phyloP scores from a whole-genome alignment of 2,329 filamentous ascomycete species.

The Akanthomyces uredinophilus region DNA sequence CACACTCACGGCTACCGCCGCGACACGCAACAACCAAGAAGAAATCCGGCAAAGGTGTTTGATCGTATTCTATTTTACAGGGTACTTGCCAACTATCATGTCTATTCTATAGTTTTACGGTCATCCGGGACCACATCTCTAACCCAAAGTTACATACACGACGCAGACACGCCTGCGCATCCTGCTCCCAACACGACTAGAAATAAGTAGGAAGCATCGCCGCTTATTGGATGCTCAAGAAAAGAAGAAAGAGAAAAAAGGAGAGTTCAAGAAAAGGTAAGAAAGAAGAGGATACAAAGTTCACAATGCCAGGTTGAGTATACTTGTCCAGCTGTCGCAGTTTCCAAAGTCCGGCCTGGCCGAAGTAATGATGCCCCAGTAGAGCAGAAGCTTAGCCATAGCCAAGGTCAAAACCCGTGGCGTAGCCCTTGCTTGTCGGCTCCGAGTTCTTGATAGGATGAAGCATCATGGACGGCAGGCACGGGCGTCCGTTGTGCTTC shows the following conservation, averaged over 20 bases:
- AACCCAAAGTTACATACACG: not conserved
- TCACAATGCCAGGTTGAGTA: not conserved
- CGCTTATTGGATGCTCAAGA: not conserved
- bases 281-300: not conserved
- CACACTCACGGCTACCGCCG: no score
- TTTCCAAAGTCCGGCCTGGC: not conserved
- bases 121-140: not conserved
- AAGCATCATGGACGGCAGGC: conserved; percentile 54
- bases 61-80: not conserved
- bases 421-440: conserved; percentile 41
- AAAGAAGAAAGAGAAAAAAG: conserved; percentile 14
- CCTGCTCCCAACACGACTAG: not conserved
- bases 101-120: not conserved
- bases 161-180: not conserved
- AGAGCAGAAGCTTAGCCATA: conserved; percentile 27
- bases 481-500: conserved; percentile 48
- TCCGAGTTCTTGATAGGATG: conserved; percentile 56
- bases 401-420: conserved; percentile 33
- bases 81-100: not conserved
- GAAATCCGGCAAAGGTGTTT: not conserved
- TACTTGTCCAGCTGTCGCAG: not conserved
- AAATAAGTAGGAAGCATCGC: not conserved
- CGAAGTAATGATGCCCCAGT: not conserved
- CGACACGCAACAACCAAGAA: not conserved
- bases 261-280: not conserved